Evolutionary conservation across 805 yeast species (phyloP).

Genomic region (Wickerhamomyces kurtzmanii): DNA sequence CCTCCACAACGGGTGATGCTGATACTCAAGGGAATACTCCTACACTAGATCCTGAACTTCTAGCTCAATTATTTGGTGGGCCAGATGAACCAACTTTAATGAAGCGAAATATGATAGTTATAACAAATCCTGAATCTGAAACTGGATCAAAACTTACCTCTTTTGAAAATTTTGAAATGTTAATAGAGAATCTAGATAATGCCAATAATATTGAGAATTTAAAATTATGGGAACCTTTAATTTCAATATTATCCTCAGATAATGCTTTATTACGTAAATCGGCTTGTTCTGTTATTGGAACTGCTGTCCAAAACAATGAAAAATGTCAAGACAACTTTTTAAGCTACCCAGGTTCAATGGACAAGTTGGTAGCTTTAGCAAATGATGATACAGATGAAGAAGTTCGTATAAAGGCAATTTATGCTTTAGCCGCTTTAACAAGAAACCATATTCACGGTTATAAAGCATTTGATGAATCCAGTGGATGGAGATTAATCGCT

Average conservation of each 20-base stretch:
- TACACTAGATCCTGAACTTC: conserved; percentile 66
- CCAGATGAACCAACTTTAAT: conserved; percentile 86
- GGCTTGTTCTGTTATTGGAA: conserved; percentile 72
- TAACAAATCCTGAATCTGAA: conserved; percentile 46
- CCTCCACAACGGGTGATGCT: conserved; percentile 63
- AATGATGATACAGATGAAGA: conserved; percentile 14
- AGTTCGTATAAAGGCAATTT: conserved; percentile 55
- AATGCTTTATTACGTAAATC: conserved; percentile 37
- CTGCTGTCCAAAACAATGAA: conserved; percentile 88
- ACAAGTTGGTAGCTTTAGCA: conserved; percentile 34
- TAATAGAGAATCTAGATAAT: conserved; percentile 87
- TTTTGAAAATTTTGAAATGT: conserved; percentile 86
- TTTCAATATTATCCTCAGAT: conserved; percentile 38
- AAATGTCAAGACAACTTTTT: conserved; percentile 60
- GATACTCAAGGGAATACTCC: conserved; percentile 57
- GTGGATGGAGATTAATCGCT: conserved; percentile 56
- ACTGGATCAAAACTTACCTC: conserved; percentile 63
- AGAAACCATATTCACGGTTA: conserved; percentile 59
- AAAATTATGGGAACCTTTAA: conserved; percentile 68
- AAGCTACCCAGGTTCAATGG: conserved; percentile 37
- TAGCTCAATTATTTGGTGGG: conserved; percentile 68
- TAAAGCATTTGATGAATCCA: conserved; percentile 36
- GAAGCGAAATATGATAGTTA: conserved; percentile 64
- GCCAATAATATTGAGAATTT: conserved; percentile 86
- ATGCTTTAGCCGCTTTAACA: conserved; percentile 66